phyloP scores from a whole-genome alignment of 192 early-diverging fungal species.

The Podila epigama region DNA sequence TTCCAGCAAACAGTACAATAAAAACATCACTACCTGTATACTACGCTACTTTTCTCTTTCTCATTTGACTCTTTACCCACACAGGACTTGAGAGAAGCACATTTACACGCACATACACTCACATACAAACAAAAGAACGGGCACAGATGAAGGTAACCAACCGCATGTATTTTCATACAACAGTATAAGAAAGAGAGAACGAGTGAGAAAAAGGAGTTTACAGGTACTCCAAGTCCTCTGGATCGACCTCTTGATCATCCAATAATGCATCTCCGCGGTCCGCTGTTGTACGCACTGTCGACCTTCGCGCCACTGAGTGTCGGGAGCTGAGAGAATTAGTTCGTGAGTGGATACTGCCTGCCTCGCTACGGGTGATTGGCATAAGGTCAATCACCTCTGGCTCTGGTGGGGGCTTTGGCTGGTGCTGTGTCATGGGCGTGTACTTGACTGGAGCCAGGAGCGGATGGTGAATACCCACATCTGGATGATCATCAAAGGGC shows the following conservation, averaged over 20 bases:
- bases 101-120: too few species aligned
- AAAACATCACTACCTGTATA: background rate
- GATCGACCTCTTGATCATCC: background rate
- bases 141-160: too few species aligned
- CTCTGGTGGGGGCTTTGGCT: background rate
- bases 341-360: background rate
- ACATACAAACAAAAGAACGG: too few species aligned
- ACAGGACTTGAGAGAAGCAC: too few species aligned
- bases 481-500: background rate
- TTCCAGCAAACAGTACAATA: too few species aligned
- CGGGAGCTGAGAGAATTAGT: background rate
- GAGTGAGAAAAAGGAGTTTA: too few species aligned
- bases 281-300: background rate
- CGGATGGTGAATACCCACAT: background rate
- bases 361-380: background rate
- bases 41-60: background rate
- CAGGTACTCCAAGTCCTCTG: background rate
- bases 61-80: background rate
- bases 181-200: too few species aligned
- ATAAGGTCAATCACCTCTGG: background rate
- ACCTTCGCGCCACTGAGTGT: background rate
- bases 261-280: background rate
- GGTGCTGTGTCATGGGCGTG: background rate
- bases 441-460: background rate
- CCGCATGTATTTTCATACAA: too few species aligned